phyloP scores from a whole-genome alignment of 1,284 basidiomycete species.

The Ceratobasidium theobromae region DNA sequence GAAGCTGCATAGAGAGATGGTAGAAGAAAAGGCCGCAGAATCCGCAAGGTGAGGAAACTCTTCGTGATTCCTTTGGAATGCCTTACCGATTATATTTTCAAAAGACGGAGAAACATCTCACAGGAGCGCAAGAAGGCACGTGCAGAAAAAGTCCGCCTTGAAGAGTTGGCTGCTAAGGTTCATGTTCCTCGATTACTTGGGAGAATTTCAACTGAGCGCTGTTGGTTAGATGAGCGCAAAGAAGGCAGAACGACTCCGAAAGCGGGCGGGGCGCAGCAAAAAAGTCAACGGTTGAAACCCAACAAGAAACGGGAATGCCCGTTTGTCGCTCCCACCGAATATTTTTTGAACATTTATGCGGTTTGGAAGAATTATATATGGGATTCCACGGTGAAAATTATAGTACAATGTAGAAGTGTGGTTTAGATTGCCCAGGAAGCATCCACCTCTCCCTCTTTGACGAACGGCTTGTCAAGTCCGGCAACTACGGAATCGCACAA shows the following conservation, averaged over 20 bases:
- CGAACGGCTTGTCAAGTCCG: constrained; percentile 83
- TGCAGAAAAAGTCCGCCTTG: constrained; percentile 67
- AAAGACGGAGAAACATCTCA: constrained; percentile 65
- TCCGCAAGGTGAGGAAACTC: constrained; percentile 53
- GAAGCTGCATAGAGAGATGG: constrained; percentile 68
- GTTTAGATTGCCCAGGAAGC: constrained; percentile 75
- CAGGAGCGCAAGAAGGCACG: constrained; percentile 66
- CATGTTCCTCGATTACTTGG: constrained; percentile 24
- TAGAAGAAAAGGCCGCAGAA: constrained; percentile 72
- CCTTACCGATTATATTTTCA: not conserved
- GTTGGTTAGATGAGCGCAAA: constrained; percentile 68
- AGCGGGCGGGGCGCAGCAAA: constrained; percentile 70
- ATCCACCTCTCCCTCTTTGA: constrained; percentile 77
- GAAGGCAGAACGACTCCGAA: constrained; percentile 67
- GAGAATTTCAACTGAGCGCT: not conserved
- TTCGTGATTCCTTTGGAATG: not conserved
- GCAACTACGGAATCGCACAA: constrained; percentile 86
- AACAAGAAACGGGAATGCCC: not conserved
- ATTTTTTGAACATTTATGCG: not conserved
- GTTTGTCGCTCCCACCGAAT: not conserved
- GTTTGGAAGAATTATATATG: not conserved
- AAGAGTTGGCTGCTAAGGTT: constrained; percentile 73
- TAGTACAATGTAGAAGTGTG: constrained; percentile 23
- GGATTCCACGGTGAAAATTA: not conserved
- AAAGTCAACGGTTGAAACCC: constrained; percentile 66